Base-by-base conservation (phyloP, 106 monocot genomes). In the Acanthochlamys bracteata region DNA sequence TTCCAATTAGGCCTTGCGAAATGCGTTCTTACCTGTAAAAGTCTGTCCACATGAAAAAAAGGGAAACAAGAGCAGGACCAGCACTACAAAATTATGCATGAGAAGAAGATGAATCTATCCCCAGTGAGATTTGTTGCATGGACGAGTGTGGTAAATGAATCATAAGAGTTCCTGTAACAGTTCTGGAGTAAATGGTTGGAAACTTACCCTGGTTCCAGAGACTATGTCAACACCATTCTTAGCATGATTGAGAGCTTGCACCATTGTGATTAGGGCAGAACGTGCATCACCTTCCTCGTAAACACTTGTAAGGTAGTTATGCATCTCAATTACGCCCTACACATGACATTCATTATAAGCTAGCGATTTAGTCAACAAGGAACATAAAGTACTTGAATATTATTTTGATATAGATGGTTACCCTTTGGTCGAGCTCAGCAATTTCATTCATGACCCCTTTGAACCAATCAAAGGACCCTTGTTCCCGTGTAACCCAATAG, bases 371-470 rank as follows among this genome's bases (percentile, higher is more conserved):
- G n/a, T n/a, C n/a, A n/a, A n/a, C n/a, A n/a, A n/a, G n/a, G n/a
- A n/a, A n/a, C n/a, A n/a, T n/a, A n/a, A n/a, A n/a, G n/a, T n/a
- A n/a, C n/a, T n/a, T n/a, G n/a, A n/a, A n/a, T n/a, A n/a, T n/a
- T n/a, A n/a, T n/a, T n/a, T n/a, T n/a, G n/a, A n/a, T n/a, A n/a
- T n/a, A n/a, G n/a, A n/a, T n/a, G n/a, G 2, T 62, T 24, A 88
- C 93, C 88, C 85, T 88, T 0, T 79, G 79, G 69, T 93, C 93
- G 82, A 88, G 85, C 54, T 88, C 80, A 21, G 93, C 93, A 66
- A 93, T 85, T 72, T 93, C 88, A 70, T 93, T 75, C 92, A 88
- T 93, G 3, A 88, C 92, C 43, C 88, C 92, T 75, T 88, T 93
- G 75, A 93, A 93, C 93, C 93, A 93, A 59, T 88, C 88, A 65